Evolutionary conservation across 352 stramenopile species (phyloP), one percentile per base, ranked within the genome.

Genomic region (Globisporangium echinulatum): DNA sequence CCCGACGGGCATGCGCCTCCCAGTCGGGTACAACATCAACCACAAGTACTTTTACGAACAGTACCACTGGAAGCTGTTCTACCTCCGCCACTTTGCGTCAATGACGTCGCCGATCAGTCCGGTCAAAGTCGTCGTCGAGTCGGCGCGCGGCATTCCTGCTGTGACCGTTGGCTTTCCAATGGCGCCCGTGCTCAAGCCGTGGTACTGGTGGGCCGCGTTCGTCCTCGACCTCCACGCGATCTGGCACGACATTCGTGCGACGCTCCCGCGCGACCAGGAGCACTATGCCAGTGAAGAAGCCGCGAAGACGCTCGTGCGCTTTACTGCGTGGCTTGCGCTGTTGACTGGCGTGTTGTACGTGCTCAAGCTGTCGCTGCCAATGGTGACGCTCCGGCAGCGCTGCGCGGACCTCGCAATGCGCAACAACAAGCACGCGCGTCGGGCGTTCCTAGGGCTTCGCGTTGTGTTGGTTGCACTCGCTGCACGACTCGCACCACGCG

Each of bases 11-110:
- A 91, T 93, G 82, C 75, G 85, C 42, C 69, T 96, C 8, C 77
- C 85, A 5, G 86, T 96, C 52, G 84, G 82, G 17, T 96, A 94
- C 70, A 96, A 96, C 62, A 94, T 94, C 72, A 94, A 96, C 70
- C 85, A 96, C 75, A 94, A 94, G 73, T 96, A 91, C 61, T 92
- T 86, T 57, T 93, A 90, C 66, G 85, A 94, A 55, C 82, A 92
- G 70, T 94, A 94, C 64, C 77, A 94, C 66, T 94, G 85, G 85
- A 94, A 90, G 64, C 59, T 96, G 11, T 96, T 90, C 54, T 92
- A 89, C 55, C 62, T 91, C 54, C 75, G 75, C 11, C 85, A 93
- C 60, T 94, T 94, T 60, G 82, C 84, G 36, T 90, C 82, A 36
- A 91, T 96, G 79, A 93, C 85, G 56, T 93, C 84, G 17, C 78